Evolutionary conservation across 2,329 filamentous ascomycete species (phyloP), one percentile per base, ranked within the genome.

Genomic region (Fusarium torreyae): DNA sequence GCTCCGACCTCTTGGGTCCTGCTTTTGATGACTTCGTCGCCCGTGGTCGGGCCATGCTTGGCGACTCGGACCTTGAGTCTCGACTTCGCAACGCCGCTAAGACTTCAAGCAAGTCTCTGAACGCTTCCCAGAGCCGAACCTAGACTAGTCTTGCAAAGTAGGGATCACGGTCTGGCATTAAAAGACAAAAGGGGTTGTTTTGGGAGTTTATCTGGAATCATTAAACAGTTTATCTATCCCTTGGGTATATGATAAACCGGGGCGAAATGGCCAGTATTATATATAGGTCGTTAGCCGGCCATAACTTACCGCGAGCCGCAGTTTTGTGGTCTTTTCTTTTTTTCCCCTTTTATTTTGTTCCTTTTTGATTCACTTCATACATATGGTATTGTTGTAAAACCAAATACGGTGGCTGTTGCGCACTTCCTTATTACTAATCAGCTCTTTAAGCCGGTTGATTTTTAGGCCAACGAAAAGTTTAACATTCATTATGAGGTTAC

Each of bases 41-140:
- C 75, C 88, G 97, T 75, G 94, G 94, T 54, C 88, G 93, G 63
- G 88, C 92, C 68, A 97, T 97, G 91, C 91, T 97, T 63, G 93
- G 93, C 57, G 92, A 97, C 78, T 90, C 93, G 72, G 97, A 96
- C 82, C 87, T 97, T 7, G 94, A 97, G 79, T 89, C 92, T n/a
- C 89, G 94, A 63, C 89, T 97, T 55, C 90, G 94, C 76, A 88
- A 90, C 57, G 93, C 94, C 59, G 92, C 92, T 15, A 88, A 90
- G 76, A 87, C 90, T 63, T 91, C 92, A 38, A 87, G 89, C 50
- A 73, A 86, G 83, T 82, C 84, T 68, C 73, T 85, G 15, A 79
- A 77, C 58, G 57, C 63, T 17, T 65, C 70, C 8, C 74, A 79
- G 20, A 63, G 54, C 40, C 68, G 72, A 31, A 70, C 58, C 13